Base-by-base conservation (phyloP, 208 protist species). In the Leishmania tropica region DNA sequence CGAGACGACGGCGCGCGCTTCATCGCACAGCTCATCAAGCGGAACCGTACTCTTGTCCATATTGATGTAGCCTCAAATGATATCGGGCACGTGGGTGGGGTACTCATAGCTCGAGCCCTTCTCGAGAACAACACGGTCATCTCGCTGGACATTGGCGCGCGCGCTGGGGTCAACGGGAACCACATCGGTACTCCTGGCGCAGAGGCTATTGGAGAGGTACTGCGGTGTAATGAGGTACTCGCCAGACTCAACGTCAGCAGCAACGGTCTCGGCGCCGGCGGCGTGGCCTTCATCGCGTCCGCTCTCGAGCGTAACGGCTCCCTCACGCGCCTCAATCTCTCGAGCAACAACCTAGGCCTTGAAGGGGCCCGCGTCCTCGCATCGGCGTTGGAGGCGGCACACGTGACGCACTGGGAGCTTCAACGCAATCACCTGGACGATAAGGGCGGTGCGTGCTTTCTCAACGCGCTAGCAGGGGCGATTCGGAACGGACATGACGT, bases 21-120 rank as follows among this genome's bases (percentile, higher is more conserved):
- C 78, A 94, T 99, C 48, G 94, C 94, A 21, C 88, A 92, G 54
- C 87, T 98, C 35, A 85, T 99, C 37, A 83, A 78, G 40, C 79
- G 83, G 15, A 98, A 98, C 81, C 84, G 85, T 35, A 93, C 93
- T 15, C 60, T 99, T 19, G 92, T 95, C 17, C 94, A 98, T 78
- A 76, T 99, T 48, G 94, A 88, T 45, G 85, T 99, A 24, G 93
- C 95, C 58, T 97, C 93, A 4, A 99, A 99, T 83, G 93, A 98
- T 72, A 97, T 99, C 79, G 94, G 95, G 51, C 86, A 90, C 77
- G 81, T 86, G 35, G 97, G 97, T 51, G 96, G 87, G 24, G 85
- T 89, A 2, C 89, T 91, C 47, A 81, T 99, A 51, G 95, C 94
- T 3, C 76, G 90, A 5, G 91, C 95, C 17, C 84, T 99, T 56